phyloP scores from a whole-genome alignment of 805 yeast genomes.

The Hemisphaericaspora nanyangensis region DNA sequence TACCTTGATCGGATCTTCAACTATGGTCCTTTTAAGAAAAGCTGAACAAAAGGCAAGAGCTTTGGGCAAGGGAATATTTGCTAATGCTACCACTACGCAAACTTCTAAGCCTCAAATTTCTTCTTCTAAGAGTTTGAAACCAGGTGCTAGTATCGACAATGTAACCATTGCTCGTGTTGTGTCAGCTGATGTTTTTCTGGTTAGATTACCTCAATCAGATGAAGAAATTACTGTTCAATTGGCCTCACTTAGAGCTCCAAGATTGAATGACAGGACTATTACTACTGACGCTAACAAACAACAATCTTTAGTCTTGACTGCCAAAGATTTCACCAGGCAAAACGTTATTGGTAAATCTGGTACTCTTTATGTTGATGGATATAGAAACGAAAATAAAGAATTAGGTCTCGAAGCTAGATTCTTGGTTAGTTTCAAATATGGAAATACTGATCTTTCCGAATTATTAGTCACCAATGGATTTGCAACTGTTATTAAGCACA shows the following conservation, averaged over 20 bases:
- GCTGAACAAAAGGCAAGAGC: slow-evolving; percentile 64
- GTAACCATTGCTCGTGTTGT: slow-evolving; percentile 60
- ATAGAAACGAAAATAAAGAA: slow-evolving; percentile 51
- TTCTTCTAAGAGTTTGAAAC: slow-evolving; percentile 19
- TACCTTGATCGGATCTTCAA: slow-evolving; percentile 56
- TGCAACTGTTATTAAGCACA: slow-evolving; percentile 76
- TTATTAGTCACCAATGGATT: slow-evolving; percentile 59
- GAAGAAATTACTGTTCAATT: slow-evolving; percentile 66
- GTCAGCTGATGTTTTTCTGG: slow-evolving; percentile 61
- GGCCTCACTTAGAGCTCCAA: slow-evolving; percentile 74
- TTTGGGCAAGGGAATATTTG: slow-evolving; percentile 51
- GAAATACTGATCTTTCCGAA: slow-evolving; percentile 58
- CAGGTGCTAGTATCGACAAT: slow-evolving; percentile 46
- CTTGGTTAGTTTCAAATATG: slow-evolving; percentile 54
- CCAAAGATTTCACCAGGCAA: slow-evolving; percentile 72
- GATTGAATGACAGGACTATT: slow-evolving; percentile 53
- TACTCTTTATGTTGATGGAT: slow-evolving; percentile 57
- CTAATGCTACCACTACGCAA: slow-evolving; percentile 37
- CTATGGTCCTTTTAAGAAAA: slow-evolving; percentile 58
- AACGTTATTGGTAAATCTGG: slow-evolving; percentile 69
- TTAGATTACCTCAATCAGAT: slow-evolving; percentile 46
- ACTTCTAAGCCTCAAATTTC: slow-evolving; percentile 12
- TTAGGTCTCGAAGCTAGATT: slow-evolving; percentile 64
- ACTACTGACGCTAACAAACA: slow-evolving; percentile 29
- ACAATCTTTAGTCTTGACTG: slow-evolving; percentile 56